phyloP scores from a whole-genome alignment of 768 basidiomycete species.

The Hortiboletus flavorubellus region DNA sequence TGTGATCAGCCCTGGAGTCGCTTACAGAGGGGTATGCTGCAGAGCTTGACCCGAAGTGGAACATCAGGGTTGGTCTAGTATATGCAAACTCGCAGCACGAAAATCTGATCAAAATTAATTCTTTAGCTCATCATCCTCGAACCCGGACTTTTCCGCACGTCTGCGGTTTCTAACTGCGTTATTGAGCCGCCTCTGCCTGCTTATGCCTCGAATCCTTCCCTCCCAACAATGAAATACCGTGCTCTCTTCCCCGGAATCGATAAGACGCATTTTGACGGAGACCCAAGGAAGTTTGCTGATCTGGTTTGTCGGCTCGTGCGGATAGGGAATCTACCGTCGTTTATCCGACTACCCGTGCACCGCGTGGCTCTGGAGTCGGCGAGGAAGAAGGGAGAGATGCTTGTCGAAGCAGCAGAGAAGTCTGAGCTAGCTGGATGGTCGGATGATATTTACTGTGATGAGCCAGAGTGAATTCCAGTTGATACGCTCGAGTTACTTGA shows the following conservation, averaged over 20 bases:
- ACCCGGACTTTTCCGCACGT: conserved; percentile 26
- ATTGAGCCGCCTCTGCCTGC: conserved; percentile 13
- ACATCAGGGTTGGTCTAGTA: conserved; percentile 30
- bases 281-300: conserved; percentile 23
- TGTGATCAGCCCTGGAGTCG: conserved; percentile 30
- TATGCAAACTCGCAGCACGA: neutral
- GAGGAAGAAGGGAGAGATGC: conserved; percentile 18
- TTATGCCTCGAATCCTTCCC: conserved; percentile 26
- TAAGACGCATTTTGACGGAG: conserved; percentile 21
- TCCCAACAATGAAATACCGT: conserved; percentile 23
- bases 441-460: conserved; percentile 22
- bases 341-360: conserved; percentile 24
- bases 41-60: conserved; percentile 36
- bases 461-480: neutral
- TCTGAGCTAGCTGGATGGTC: conserved; percentile 16
- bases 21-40: conserved; percentile 29
- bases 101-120: neutral
- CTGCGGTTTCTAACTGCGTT: conserved; percentile 7
- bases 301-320: conserved; percentile 15
- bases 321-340: conserved; percentile 15
- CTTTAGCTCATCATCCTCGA: conserved; percentile 21
- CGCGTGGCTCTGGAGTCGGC: conserved; percentile 20
- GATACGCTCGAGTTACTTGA: neutral
- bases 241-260: conserved; percentile 16
- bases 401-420: conserved; percentile 22